A percentile compares a stretch with the other conserved stretches of the same genome.
phyloP scores from a whole-genome alignment of 2,329 filamentous ascomycete species.

The Teratosphaeria nubilosa region DNA sequence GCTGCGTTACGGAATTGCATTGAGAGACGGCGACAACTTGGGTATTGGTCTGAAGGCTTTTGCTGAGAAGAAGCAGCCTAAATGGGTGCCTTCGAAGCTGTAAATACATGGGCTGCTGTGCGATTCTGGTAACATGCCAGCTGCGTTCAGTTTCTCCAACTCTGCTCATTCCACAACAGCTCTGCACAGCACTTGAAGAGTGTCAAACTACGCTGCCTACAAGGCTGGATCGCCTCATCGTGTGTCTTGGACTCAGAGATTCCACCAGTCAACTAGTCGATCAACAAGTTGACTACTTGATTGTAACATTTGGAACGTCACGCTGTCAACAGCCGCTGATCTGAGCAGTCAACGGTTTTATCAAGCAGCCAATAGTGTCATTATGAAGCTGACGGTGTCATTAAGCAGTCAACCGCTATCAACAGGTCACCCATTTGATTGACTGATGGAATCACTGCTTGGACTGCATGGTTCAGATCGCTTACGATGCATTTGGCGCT shows the following conservation, averaged over 20 bases:
- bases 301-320: neutral
- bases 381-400: too few species aligned
- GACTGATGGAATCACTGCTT: too few species aligned
- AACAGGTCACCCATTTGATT: too few species aligned
- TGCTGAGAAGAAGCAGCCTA: conserved; percentile 61
- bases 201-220: neutral
- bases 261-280: too few species aligned
- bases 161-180: neutral
- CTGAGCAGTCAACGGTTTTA: too few species aligned
- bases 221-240: neutral
- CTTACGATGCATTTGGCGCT: neutral
- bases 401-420: too few species aligned
- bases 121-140: neutral
- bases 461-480: too few species aligned
- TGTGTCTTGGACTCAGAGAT: neutral
- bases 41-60: conserved; percentile 65
- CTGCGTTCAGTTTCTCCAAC: neutral
- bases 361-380: too few species aligned
- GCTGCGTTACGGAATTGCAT: conserved; percentile 47
- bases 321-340: too few species aligned
- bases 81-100: conserved; percentile 47
- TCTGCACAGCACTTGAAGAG: neutral
- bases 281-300: neutral
- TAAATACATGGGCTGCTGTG: neutral
- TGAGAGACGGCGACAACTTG: conserved; percentile 62